Base-by-base conservation (phyloP, 805 yeast genomes). In the Schwanniomyces yamadae region DNA sequence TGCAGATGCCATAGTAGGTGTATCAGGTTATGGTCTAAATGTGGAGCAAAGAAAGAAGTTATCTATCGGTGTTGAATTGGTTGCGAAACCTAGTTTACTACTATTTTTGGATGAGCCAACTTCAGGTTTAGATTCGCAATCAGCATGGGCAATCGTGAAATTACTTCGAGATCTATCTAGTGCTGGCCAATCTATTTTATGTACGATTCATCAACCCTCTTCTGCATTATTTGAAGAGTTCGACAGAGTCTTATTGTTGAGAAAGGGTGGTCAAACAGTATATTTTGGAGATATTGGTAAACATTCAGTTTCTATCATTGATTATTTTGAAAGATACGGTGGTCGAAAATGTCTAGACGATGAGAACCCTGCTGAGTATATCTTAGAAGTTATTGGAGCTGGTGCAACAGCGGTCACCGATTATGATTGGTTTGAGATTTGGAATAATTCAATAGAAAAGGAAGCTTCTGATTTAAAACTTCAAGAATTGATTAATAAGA, bases 161-260 rank as follows among this genome's bases (percentile, higher is more conserved):
- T 57, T 59, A 46, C 55, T 59, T 41, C 49, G 63, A 40, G 57
- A 59, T 42, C 52, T 59, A 34, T 56, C 61, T 26, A 58, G 58
- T 45, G 58, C 55, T 37, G 65, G 65, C 9, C 65, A 58, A 39
- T 58, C 65, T 15, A 57, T 59, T 34, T 48, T 59, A 42, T 59
- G 65, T 25, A 83, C 91, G 11, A 83, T 84, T 44, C 90, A 83
- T 60, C 91, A 84, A 59, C 91, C 93, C 48, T 83, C 91, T 6
- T 87, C 91, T 33, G 71, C 80, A 39, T 63, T 84, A 51, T 67
- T 84, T 62, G 75, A 82, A 54, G 84, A 80, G 48, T 84, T 85
- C 54, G 93, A 85, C 54, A 73, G 87, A 49, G 65, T 85, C 48
- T 62, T 84, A 44, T 78, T 84, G 50, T 66, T 84, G 55, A 80